A percentile compares a stretch with the other conserved stretches of the same genome.
Conservation (phyloP, 2,329 filamentous ascomycete genomes). For the Trematosphaeria pertusa region DNA sequence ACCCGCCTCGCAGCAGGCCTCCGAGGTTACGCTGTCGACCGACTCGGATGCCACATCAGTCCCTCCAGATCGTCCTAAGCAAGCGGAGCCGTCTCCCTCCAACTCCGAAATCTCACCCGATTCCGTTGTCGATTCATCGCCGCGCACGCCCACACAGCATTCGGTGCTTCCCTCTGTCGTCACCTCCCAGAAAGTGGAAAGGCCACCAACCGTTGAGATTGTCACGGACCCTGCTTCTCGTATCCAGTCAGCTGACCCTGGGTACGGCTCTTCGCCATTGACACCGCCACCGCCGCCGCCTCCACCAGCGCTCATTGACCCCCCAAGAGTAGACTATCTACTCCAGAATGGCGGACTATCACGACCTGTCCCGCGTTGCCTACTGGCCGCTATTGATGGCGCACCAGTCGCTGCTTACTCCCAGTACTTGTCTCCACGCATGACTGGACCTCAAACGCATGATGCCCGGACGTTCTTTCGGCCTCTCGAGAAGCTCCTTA, state of each 20-base stretch:
- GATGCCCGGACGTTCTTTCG: constrained; percentile 79
- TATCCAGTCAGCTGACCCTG: constrained; percentile 41
- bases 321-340: constrained; percentile 90
- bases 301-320: constrained; percentile 67
- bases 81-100: constrained; percentile 40
- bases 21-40: constrained; percentile 50
- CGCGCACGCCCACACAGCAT: constrained; percentile 53
- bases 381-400: constrained; percentile 70
- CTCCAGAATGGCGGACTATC: constrained; percentile 85
- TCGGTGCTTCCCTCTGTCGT: constrained; percentile 44
- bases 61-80: constrained; percentile 47
- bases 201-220: constrained; percentile 53
- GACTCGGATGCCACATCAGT: constrained; percentile 57
- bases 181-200: constrained; percentile 37
- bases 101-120: constrained; percentile 49
- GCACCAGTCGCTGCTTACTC: constrained; percentile 66
- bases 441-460: constrained; percentile 47
- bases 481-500: constrained; percentile 80
- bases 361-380: constrained; percentile 73
- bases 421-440: constrained; percentile 62
- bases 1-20: constrained; percentile 44
- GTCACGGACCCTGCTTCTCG: constrained; percentile 49
- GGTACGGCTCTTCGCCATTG: constrained; percentile 58
- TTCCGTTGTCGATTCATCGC: constrained; percentile 53
- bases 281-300: constrained; percentile 74